phyloP scores from a whole-genome alignment of 2,329 filamentous ascomycete species.

The Coniochaeta sp. region DNA sequence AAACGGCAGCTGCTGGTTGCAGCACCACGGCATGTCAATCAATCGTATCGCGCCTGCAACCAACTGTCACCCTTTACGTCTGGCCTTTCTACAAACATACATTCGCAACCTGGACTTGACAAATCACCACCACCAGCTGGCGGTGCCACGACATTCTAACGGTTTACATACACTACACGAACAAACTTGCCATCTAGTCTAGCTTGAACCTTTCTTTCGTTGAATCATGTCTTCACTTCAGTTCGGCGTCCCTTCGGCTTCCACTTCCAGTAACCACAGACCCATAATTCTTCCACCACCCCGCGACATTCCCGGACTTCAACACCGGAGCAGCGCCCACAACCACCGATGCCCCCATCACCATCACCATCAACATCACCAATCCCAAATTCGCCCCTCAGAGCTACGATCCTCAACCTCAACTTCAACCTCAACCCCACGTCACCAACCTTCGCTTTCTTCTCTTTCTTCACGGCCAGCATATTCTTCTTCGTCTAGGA shows the following conservation, averaged over 20 bases:
- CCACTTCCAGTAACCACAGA: not conserved
- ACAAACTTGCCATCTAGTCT: no score
- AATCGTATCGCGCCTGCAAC: not conserved
- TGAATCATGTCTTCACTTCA: not conserved
- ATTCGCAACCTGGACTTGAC: not conserved
- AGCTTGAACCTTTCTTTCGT: not conserved
- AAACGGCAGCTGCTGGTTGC: not conserved
- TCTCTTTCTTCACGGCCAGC: not conserved
- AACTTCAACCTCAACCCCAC: not conserved
- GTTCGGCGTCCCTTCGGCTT: not conserved
- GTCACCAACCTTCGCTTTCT: not conserved
- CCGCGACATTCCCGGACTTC: not conserved
- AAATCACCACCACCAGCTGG: conserved; percentile 1
- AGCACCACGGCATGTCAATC: not conserved
- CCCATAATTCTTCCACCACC: not conserved
- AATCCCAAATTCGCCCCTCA: not conserved
- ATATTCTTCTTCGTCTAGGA: not conserved
- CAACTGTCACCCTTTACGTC: not conserved
- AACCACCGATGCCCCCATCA: no score
- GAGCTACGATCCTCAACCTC: not conserved
- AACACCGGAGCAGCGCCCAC: not conserved
- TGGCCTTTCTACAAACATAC: not conserved
- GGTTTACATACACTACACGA: no score
- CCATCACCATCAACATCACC: not conserved
- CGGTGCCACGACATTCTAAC: not conserved